Evolutionary conservation across 192 early-diverging fungal genomes (phyloP), one percentile per base, ranked within the genome.

Genomic region (Phlyctochytrium planicorne): DNA sequence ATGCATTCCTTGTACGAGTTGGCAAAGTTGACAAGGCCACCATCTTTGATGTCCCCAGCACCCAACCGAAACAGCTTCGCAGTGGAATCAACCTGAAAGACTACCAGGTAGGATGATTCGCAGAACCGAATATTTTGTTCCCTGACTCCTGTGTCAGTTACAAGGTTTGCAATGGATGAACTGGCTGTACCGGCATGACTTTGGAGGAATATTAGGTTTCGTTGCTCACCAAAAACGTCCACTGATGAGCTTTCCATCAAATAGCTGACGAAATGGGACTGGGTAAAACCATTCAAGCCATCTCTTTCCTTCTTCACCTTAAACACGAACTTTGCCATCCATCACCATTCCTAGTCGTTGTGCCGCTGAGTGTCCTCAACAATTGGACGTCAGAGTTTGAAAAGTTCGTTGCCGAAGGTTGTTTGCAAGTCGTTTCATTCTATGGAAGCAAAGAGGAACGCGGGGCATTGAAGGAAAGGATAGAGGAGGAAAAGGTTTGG

Each of bases 281-380:
- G 24, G 94, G 94, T 30, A 96, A 96, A 75, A 96, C 93, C 12
- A 87, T 91, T 27, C 93, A 97, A 63, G 90, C 94, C 4, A 94
- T 97, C 68, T 69, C 87, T 29, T 94, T 95, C 66, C 53, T 97
- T 25, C 85, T 74, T 1, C 71, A 82, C 20, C 67, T 91, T 1
- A 68, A 72, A 10, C 74, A 77, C 23, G 76, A 81, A 2, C 62
- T 82, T 0, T 27, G 12, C 0, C 32, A 3, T 23, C 50, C 65
- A 1, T 88, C 89, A 0, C 89, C 90, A 3, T 88, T 88, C 69
- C 66, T 97, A 33, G 76, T 97, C 12, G 82, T 97, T 34, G 89
- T 91, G 10, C 94, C 94, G 23, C 79, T 94, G 3, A 93, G 93
- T 29, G 16, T 73, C n/a, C 33, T 75, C 14, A 83, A 87, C 6